A percentile compares a stretch with the other conserved stretches of the same genome.
phyloP scores from a whole-genome alignment of 163 green algal species.

The Scenedesmus sp. region DNA sequence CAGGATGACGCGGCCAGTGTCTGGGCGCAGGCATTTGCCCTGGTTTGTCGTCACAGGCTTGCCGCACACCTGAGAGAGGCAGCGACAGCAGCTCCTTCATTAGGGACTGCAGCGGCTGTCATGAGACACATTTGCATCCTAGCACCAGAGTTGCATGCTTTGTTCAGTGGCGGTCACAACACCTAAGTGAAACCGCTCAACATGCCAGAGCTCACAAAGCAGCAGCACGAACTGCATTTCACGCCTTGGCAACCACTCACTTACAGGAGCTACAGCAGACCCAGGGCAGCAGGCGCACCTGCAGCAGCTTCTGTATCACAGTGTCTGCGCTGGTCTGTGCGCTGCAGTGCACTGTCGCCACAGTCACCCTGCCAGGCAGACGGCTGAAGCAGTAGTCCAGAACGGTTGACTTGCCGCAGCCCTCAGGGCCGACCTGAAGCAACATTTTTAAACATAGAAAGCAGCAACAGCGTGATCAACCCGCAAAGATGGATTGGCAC shows the following conservation, averaged over 20 bases:
- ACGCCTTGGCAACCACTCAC: too few species aligned
- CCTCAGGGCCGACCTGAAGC: conserved; percentile 75
- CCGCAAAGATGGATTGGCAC: background rate
- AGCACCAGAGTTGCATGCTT: too few species aligned
- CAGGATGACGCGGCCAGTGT: conserved; percentile 75
- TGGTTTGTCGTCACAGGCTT: conserved; percentile 77
- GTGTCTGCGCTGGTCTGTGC: conserved; percentile 80
- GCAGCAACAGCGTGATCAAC: background rate
- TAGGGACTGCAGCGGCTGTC: too few species aligned
- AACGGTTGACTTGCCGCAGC: conserved; percentile 82
- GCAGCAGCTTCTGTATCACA: conserved; percentile 84
- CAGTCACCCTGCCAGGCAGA: conserved; percentile 52
- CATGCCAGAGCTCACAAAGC: too few species aligned
- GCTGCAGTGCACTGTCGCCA: conserved; percentile 82
- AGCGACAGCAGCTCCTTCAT: background rate
- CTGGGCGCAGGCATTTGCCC: conserved; percentile 73
- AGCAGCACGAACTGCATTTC: too few species aligned
- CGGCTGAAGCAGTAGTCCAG: conserved; percentile 80
- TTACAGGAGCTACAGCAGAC: background rate
- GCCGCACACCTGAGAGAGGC: conserved; percentile 69
- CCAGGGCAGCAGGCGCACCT: conserved; percentile 54
- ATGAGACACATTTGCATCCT: too few species aligned
- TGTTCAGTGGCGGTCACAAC: too few species aligned
- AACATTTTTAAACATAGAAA: background rate
- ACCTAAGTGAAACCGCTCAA: too few species aligned